These are phyloP conservation scores for Zea luxurians DNA, from an alignment of 176 grass and related monocot species.

Conservation along the genomic window DNA sequence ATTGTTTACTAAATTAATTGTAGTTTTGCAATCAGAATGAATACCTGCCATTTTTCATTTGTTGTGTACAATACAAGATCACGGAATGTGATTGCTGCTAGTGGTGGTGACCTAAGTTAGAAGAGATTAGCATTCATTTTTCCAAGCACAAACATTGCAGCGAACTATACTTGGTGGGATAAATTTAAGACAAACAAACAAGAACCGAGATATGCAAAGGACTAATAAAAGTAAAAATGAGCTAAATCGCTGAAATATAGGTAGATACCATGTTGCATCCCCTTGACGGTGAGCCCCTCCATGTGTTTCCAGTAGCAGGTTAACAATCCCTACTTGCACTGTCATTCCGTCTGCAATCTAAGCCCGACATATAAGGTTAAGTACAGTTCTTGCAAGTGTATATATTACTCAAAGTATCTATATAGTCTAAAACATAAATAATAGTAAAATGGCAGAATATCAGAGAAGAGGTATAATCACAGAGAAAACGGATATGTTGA, in stretches of 20 bases:
- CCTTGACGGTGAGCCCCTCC: constrained; percentile 62
- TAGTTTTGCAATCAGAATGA: constrained; percentile 35
- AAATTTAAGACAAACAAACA: neutral
- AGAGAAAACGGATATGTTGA: constrained; percentile 24
- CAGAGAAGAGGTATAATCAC: neutral
- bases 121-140: constrained; percentile 19
- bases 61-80: constrained; percentile 94
- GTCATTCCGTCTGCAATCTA: constrained; percentile 99
- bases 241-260: constrained; percentile 29
- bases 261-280: constrained; percentile 81
- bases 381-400: constrained; percentile 31
- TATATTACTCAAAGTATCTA: constrained; percentile 20
- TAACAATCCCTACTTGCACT: constrained; percentile 88
- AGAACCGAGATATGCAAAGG: constrained; percentile 10
- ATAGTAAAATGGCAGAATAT: constrained; percentile 18
- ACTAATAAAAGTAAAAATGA: neutral
- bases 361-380: constrained; percentile 41
- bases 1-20: constrained; percentile 14
- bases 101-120: constrained; percentile 76
- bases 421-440: constrained; percentile 14
- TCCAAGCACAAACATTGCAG: constrained; percentile 7
- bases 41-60: constrained; percentile 99
- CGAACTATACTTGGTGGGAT: neutral
- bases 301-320: constrained; percentile 91
- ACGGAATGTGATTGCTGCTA: constrained; percentile 88